A percentile compares a stretch with the other conserved stretches of the same genome.
phyloP scores from a whole-genome alignment of 768 basidiomycete genomes.

The Lactifluus echinatus region DNA sequence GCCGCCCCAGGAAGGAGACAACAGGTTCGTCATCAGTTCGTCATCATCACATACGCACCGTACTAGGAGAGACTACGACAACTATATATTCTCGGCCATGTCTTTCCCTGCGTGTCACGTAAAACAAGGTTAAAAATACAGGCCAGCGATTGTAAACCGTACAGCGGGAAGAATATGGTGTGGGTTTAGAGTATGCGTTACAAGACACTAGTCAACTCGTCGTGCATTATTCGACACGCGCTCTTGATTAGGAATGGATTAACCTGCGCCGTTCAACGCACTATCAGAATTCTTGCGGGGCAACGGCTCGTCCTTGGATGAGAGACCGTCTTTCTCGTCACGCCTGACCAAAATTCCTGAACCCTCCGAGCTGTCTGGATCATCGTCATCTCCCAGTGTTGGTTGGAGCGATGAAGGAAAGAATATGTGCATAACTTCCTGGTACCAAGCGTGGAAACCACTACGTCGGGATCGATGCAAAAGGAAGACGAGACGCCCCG shows the following conservation, averaged over 20 bases:
- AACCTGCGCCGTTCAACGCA: neutral
- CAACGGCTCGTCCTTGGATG: neutral
- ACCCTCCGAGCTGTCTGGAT: conserved; percentile 3
- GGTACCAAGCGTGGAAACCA: conserved; percentile 11
- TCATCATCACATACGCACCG: neutral
- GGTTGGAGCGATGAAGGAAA: neutral
- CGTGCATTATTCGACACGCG: neutral
- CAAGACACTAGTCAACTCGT: neutral
- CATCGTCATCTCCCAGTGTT: neutral
- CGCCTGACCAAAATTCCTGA: neutral
- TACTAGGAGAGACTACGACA: neutral
- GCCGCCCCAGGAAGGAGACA: no score
- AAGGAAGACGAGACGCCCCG: conserved; percentile 4
- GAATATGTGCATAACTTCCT: conserved; percentile 5
- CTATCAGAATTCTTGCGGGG: neutral
- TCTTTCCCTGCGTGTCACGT: neutral
- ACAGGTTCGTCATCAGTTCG: no score
- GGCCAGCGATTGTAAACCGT: neutral
- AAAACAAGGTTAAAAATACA: neutral
- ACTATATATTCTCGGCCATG: neutral
- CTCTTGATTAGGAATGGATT: neutral
- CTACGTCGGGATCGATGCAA: conserved; percentile 4
- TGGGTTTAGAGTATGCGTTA: neutral
- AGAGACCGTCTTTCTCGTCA: neutral
- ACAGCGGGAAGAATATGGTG: neutral